Percentiles rank a stretch among this genome's conserved stretches.
phyloP scores from a whole-genome alignment of 2,329 filamentous ascomycete genomes.

The Lachnellula suecica region DNA sequence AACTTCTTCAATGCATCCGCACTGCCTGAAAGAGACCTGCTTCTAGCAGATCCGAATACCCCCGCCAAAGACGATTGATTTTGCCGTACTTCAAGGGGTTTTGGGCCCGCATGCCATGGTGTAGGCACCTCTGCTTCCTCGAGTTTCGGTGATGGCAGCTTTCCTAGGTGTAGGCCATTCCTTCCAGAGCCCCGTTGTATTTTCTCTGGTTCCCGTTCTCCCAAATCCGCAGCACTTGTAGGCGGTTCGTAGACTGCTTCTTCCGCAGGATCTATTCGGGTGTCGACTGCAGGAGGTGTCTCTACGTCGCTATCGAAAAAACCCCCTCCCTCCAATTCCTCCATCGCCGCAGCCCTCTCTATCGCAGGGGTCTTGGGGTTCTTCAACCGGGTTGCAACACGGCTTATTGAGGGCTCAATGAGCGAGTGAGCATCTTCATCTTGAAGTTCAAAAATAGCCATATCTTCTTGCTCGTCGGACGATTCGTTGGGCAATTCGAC shows the following conservation, averaged over 20 bases:
- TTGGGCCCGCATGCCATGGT: slow-evolving; percentile 44
- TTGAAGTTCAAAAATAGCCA: slow-evolving; percentile 21
- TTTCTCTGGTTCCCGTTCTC: background rate
- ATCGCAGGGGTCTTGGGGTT: slow-evolving; percentile 53
- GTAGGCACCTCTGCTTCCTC: slow-evolving; percentile 23
- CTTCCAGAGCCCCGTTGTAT: slow-evolving; percentile 27
- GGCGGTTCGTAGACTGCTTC: background rate
- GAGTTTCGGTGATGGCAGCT: slow-evolving; percentile 30
- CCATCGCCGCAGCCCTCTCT: slow-evolving; percentile 58
- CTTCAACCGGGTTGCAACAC: slow-evolving; percentile 54
- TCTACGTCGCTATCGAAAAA: slow-evolving; percentile 39
- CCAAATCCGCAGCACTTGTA: background rate
- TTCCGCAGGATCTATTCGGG: background rate
- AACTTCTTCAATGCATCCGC: slow-evolving; percentile 57
- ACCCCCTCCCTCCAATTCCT: slow-evolving; percentile 45
- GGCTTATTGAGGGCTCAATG: slow-evolving; percentile 58
- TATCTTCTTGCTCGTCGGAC: slow-evolving; percentile 22
- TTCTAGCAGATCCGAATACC: slow-evolving; percentile 45
- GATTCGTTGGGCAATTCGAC: slow-evolving; percentile 12
- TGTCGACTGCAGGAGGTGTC: slow-evolving; percentile 21
- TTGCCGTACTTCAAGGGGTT: slow-evolving; percentile 35
- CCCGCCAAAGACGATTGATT: slow-evolving; percentile 41
- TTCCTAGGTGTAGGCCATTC: slow-evolving; percentile 20
- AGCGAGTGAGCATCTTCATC: slow-evolving; percentile 59
- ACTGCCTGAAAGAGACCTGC: slow-evolving; percentile 53